These are phyloP conservation scores for Clavulina sp. DNA, from an alignment of 768 basidiomycete genomes.

Conservation along the genomic window DNA sequence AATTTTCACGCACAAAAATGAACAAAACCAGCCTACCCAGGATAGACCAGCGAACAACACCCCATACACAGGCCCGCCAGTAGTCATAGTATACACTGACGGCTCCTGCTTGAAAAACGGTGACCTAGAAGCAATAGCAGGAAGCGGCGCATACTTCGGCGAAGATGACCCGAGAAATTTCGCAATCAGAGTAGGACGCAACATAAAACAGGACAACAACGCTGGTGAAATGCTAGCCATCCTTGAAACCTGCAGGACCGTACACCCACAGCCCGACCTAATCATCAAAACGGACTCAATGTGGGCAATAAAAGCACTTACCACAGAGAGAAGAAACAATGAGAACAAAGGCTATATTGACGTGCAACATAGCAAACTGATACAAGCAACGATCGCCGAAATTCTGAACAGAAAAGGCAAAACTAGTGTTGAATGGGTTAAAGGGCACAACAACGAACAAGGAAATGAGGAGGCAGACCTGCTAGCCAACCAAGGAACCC, in stretches of 20 bases:
- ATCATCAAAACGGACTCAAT: not conserved
- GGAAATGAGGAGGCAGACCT: conserved; percentile 1
- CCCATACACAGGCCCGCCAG: not conserved
- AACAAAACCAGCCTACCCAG: not conserved
- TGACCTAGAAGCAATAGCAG: not conserved
- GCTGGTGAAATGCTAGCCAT: not conserved
- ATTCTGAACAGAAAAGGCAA: not conserved
- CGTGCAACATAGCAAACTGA: not conserved
- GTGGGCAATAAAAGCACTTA: not conserved
- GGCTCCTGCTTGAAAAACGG: not conserved
- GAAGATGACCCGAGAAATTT: not conserved
- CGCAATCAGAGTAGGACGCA: not conserved
- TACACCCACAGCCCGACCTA: not conserved
- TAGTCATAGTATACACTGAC: not conserved
- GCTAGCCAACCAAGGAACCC: not conserved
- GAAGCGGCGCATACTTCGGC: not conserved
- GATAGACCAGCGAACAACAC: not conserved
- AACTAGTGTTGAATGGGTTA: not conserved
- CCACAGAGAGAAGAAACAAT: not conserved
- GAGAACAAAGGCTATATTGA: not conserved
- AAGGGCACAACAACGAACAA: not conserved
- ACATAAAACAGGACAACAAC: not conserved
- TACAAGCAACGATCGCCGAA: not conserved
- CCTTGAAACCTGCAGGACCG: not conserved
- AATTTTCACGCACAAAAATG: not conserved